Evolutionary conservation across 2,329 filamentous ascomycete genomes (phyloP), one percentile per base, ranked within the genome.

Genomic region (Penicillium hordei): DNA sequence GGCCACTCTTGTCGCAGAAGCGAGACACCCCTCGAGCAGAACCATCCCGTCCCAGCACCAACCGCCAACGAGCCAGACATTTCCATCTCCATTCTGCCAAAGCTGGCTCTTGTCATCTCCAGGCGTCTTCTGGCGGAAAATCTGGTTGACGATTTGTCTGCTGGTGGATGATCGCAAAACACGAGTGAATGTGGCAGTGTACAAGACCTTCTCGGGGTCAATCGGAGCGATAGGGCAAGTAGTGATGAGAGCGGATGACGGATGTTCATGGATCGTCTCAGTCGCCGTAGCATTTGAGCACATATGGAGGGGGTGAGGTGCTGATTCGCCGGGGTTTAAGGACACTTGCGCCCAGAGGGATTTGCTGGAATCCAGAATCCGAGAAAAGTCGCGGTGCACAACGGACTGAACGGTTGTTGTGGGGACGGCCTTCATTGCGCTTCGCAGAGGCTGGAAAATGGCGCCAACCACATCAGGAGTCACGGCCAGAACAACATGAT

Each of bases 1-100:
- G 0, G 83, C 84, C 44, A 86, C 75, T 34, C 79, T 75, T 77
- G 83, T 82, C 1, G 84, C 83, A 8, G 83, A 86, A 2, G 83
- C 76, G 3, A 86, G 74, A 55, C 84, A 87, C 1, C 85, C 85
- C 67, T 86, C 84, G 4, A 87, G 68, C 17, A 87, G 63, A 1
- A 87, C 83, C 83, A 87, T 83, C 3, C 84, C 84, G 67, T 87
- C 84, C 84, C 84, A 86, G 62, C 83, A 87, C 85, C 84, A 87
- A 0, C 82, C 82, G 6, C 84, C 84, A 0, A 78, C 76, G 13
- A 86, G 65, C 77, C 80, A 86, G 0, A 87, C 79, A 40, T 79
- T 77, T 8, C 78, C 76, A 49, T 83, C 73, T 0, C 83, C 83
- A 57, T 83, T 86, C 8, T 69, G 75, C 83, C 83, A 86, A 8